Conservation (phyloP, 257 asterid species). For the Solanum pinnatisectum region DNA sequence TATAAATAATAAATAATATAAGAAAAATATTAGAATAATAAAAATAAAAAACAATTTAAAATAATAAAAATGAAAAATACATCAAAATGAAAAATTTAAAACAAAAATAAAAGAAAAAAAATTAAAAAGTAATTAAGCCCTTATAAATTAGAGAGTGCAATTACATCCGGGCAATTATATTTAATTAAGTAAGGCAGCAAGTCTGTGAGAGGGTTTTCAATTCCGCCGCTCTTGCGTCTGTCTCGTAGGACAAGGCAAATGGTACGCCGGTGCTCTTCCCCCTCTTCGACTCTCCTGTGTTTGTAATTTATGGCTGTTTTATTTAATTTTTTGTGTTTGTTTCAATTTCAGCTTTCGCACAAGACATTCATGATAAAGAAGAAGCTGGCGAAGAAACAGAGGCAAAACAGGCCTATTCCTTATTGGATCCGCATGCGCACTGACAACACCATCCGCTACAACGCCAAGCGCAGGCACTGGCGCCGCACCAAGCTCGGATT, state of each 20-base stretch:
- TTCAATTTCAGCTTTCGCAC: conserved; percentile 63
- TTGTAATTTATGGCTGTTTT: neutral
- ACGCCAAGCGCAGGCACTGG: conserved; percentile 93
- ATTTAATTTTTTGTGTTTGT: neutral
- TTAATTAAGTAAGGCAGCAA: no score
- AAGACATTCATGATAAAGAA: conserved; percentile 75
- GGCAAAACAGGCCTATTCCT: conserved; percentile 87
- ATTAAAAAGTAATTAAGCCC: no score
- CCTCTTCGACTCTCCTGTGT: neutral
- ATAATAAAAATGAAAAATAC: no score
- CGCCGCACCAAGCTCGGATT: conserved; percentile 97
- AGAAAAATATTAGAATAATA: no score
- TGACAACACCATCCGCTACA: conserved; percentile 84
- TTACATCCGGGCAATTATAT: no score
- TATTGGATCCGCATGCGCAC: conserved; percentile 83
- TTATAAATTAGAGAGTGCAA: no score
- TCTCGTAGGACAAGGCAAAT: neutral
- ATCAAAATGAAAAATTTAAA: no score
- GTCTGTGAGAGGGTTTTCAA: neutral
- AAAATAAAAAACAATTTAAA: no score
- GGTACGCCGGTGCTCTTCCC: neutral
- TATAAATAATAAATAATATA: no score
- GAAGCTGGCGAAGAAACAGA: conserved; percentile 87
- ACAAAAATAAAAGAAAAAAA: no score
- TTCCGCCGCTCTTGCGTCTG: neutral